Evolutionary conservation across 805 yeast species (phyloP), one percentile per base, ranked within the genome.

Genomic region (Geotrichum ghanense): DNA sequence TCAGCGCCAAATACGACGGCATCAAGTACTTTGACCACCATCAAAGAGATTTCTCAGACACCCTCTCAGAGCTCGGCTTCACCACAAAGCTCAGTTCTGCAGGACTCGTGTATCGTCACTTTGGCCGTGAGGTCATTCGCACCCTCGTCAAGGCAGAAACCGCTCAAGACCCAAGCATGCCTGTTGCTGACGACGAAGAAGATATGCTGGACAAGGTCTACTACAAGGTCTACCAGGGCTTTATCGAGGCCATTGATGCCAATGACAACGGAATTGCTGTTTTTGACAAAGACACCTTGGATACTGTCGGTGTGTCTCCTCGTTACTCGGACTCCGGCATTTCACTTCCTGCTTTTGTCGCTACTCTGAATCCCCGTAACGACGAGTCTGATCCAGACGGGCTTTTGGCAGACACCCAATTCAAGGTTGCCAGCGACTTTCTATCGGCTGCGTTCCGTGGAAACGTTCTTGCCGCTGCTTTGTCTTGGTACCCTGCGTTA

Each of bases 11-110:
- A 61, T 92, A 89, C 64, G 95, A 88, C 61, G 84, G 83, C 12
- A 71, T 69, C 39, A 89, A 89, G 66, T 85, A 72, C 63, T 90
- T 86, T 63, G 98, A 92, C 63, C 98, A 92, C 62, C 98, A 92
- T 67, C 98, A 92, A 70, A 77, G 97, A 52, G 97, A 83, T 17
- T 92, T 92, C 59, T 66, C 68, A 24, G 89, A 83, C 55, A 78
- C 83, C 3, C 90, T 92, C 60, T 76, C 76, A 21, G 71, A 62
- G 1, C 50, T 53, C 16, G 66, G 71, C 6, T 83, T 70, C 60
- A 63, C 69, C 50, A 92, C 97, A 45, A 89, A 87, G 64, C 73
- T 92, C 53, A 82, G 95, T 17, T 83, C 95, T 48, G 98, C 98
- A 6, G 98, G 98, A 22, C 73, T 92, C 51, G 79, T 92, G 17